Base-by-base conservation (phyloP, 768 basidiomycete species). In the Tremella mesenterica region DNA sequence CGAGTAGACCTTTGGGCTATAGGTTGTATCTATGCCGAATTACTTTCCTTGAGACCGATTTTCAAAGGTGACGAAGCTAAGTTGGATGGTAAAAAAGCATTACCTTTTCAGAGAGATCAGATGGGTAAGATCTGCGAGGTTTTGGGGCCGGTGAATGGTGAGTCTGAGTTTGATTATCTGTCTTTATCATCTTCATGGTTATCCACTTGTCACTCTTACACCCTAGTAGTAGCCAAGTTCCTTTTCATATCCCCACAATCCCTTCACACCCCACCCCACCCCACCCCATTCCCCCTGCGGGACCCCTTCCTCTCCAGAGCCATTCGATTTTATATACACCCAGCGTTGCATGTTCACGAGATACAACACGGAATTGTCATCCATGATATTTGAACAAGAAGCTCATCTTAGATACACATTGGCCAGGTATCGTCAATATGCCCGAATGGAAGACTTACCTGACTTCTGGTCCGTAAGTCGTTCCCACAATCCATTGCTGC, bases 21-120 rank as follows among this genome's bases (percentile, higher is more conserved):
- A 4, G 95, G 92, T 0, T 99, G 95, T 70, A 96, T 99, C 39
- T 85, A 93, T 75, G 95, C 92, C 1, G 95, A 99, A 74, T 76
- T 99, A 18, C 83, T 95, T 1, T 90, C 88, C 57, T 74, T 97
- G 43, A 77, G 93, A 21, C 95, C 95, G 1, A 97, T 99, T 59
- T 97, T 97, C 79, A 99, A 99, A 71, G 95, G 93, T 10, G 95
- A 99, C 72, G 95, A 97, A 74, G 95, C 95, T 1, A 97, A 99
- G 73, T 73, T 96, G 38, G 95, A 97, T 69, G 65, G 60, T 18
- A 67, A 96, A 78, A 97, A 97, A 78, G 90, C 88, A 54, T 84
- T 97, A 0, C 95, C 95, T 0, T 99, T 97, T 71, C 95, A 99
- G 71, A 79, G 85, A 52, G 95, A 97, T 72, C 95, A 99, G 65